These are phyloP conservation scores for Hypoxylon sp. DNA, from an alignment of 2,329 filamentous ascomycete species.

Conservation along the genomic window DNA sequence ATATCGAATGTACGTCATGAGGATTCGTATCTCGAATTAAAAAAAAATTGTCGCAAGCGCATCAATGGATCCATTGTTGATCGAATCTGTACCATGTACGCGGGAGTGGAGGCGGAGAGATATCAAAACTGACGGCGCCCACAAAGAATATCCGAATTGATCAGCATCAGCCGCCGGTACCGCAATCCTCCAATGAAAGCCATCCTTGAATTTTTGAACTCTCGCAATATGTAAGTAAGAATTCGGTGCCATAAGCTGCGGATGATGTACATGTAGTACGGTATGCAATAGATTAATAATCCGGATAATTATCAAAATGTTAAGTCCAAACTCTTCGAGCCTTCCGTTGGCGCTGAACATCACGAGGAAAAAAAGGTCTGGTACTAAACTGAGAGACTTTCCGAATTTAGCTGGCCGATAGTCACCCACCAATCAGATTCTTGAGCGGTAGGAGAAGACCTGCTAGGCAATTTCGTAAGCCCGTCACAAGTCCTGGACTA, in stretches of 20 bases:
- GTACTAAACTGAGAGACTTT: slow-evolving; percentile 23
- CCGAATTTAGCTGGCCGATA: slow-evolving; percentile 36
- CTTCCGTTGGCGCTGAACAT: slow-evolving; percentile 20
- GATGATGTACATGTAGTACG: slow-evolving; percentile 3
- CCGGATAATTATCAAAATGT: slow-evolving; percentile 10
- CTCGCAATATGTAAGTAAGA: not conserved
- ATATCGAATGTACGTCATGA: slow-evolving; percentile 13
- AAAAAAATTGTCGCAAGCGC: slow-evolving; percentile 2
- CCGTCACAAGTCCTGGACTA: slow-evolving; percentile 34
- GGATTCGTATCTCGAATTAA: slow-evolving; percentile 7
- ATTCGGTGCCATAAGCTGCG: slow-evolving; percentile 10
- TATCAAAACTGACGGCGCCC: slow-evolving; percentile 12
- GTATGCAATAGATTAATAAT: slow-evolving; percentile 35
- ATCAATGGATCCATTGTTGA: slow-evolving; percentile 16
- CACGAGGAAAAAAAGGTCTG: slow-evolving; percentile 21
- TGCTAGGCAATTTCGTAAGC: slow-evolving; percentile 27
- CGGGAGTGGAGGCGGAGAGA: slow-evolving; percentile 28
- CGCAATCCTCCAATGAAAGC: slow-evolving; percentile 23
- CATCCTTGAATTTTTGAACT: not conserved
- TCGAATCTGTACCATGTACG: not conserved
- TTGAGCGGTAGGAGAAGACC: slow-evolving; percentile 3
- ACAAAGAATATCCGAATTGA: slow-evolving; percentile 25
- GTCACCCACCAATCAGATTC: slow-evolving; percentile 29
- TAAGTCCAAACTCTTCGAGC: slow-evolving; percentile 19
- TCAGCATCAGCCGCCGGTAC: slow-evolving; percentile 29